Evolutionary conservation across 495 filamentous ascomycete genomes (phyloP).

Genomic region (Glonium stellatum): DNA sequence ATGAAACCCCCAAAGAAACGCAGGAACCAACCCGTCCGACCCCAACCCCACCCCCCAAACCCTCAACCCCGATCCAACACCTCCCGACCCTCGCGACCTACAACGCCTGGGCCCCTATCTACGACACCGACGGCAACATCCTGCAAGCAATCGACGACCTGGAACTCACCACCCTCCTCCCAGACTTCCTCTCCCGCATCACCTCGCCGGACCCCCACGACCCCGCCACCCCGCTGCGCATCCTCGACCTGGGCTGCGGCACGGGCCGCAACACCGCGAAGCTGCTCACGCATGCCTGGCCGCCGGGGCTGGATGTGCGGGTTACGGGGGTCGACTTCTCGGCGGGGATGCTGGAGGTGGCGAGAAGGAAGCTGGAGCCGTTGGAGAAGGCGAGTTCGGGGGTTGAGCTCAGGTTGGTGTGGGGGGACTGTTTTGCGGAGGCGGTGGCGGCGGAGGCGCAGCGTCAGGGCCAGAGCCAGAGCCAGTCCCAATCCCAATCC

Average conservation of each 20-base stretch:
- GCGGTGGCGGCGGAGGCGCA: too few species aligned
- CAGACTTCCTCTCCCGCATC: constrained; percentile 44
- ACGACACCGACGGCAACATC: constrained; percentile 69
- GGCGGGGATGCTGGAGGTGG: constrained; percentile 50
- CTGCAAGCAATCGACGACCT: constrained; percentile 61
- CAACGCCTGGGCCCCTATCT: constrained; percentile 47
- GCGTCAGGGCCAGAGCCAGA: too few species aligned
- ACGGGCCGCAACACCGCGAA: constrained; percentile 63
- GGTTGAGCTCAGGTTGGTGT: constrained; percentile 28
- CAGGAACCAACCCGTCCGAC: not conserved
- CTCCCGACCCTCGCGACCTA: constrained; percentile 41
- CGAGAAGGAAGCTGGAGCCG: constrained; percentile 35
- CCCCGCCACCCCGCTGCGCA: constrained; percentile 31
- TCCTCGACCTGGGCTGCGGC: constrained; percentile 60
- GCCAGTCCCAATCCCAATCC: not conserved
- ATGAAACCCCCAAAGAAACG: constrained; percentile 9
- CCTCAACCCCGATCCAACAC: constrained; percentile 28
- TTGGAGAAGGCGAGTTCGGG: not conserved
- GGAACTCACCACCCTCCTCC: constrained; percentile 50
- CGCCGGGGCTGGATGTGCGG: constrained; percentile 15
- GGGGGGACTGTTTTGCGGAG: constrained; percentile 36
- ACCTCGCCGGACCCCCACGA: not conserved
- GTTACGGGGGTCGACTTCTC: constrained; percentile 48
- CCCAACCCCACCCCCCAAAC: constrained; percentile 1
- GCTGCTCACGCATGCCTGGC: constrained; percentile 38